A percentile compares a stretch with the other conserved stretches of the same genome.
Evolutionary conservation across 805 yeast genomes (phyloP).

Genomic region (Wickerhamiella lipophila): DNA sequence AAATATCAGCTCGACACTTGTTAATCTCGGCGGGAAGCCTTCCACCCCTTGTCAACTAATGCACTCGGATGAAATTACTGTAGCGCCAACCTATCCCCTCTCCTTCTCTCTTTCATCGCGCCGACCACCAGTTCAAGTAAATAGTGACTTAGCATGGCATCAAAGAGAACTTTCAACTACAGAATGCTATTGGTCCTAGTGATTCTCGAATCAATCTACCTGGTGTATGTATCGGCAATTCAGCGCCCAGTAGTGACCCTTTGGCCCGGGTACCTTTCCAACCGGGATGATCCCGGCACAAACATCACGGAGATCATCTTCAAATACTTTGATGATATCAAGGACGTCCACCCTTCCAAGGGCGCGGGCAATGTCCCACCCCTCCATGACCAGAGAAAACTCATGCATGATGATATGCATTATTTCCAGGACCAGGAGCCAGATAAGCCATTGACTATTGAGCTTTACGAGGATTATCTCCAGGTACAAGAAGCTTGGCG

Average conservation of each 20-base stretch:
- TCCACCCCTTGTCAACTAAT: too few species aligned
- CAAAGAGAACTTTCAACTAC: background rate
- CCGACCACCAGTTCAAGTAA: too few species aligned
- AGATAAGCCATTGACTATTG: constrained; percentile 2
- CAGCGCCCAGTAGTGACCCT: background rate
- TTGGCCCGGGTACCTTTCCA: background rate
- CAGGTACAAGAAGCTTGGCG: background rate
- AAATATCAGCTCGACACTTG: too few species aligned
- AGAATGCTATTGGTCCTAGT: background rate
- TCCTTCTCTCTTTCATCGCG: too few species aligned
- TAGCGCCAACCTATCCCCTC: too few species aligned
- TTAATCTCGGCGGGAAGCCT: too few species aligned
- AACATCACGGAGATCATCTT: background rate
- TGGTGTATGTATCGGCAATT: background rate
- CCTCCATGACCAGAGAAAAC: background rate
- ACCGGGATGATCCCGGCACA: background rate
- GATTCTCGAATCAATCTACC: background rate
- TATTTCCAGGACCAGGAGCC: background rate
- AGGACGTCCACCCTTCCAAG: constrained; percentile 1
- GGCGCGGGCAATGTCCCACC: constrained; percentile 3
- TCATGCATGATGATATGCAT: constrained; percentile 6
- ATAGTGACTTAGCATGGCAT: background rate
- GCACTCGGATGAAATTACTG: too few species aligned
- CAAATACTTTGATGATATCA: background rate
- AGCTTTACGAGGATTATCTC: constrained; percentile 1